These are phyloP conservation scores for Erigeron philadelphicus DNA, from an alignment of 140 eudicot genomes.

Conservation along the genomic window DNA sequence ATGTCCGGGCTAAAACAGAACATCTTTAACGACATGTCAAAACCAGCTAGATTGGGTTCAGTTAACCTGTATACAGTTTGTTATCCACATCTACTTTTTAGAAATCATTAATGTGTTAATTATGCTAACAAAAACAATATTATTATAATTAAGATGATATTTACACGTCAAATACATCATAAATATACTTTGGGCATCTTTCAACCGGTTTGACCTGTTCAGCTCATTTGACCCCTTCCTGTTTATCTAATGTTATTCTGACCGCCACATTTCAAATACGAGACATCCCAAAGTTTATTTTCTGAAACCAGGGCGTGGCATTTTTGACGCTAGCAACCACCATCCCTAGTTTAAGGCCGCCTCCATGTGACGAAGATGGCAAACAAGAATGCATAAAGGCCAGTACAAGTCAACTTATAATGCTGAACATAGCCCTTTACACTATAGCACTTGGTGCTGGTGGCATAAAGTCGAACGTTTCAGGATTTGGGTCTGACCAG, in stretches of 20 bases:
- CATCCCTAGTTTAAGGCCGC: conserved; percentile 61
- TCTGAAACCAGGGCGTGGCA: conserved; percentile 50
- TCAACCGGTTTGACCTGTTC: too few relatives aligned
- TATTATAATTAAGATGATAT: too few relatives aligned
- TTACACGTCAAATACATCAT: too few relatives aligned
- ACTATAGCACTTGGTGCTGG: conserved; percentile 78
- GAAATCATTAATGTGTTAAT: neutral
- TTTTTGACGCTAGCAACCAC: conserved; percentile 57
- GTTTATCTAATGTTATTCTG: neutral
- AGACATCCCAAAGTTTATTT: neutral
- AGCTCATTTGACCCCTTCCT: neutral
- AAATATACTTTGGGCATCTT: too few relatives aligned
- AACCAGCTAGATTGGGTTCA: neutral
- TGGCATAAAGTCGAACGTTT: conserved; percentile 77
- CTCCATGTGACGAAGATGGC: conserved; percentile 39
- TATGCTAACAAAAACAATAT: neutral
- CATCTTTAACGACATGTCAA: neutral
- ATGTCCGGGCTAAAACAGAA: neutral
- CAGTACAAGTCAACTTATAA: conserved; percentile 39
- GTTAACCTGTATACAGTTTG: neutral
- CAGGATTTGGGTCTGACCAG: conserved; percentile 82
- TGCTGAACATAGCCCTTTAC: conserved; percentile 65
- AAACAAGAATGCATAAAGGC: conserved; percentile 48
- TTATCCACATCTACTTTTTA: too few relatives aligned
- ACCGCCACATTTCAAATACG: neutral